Evolutionary conservation across 2,329 filamentous ascomycete genomes (phyloP).

Genomic region (Exophiala phaeomuriformis): DNA sequence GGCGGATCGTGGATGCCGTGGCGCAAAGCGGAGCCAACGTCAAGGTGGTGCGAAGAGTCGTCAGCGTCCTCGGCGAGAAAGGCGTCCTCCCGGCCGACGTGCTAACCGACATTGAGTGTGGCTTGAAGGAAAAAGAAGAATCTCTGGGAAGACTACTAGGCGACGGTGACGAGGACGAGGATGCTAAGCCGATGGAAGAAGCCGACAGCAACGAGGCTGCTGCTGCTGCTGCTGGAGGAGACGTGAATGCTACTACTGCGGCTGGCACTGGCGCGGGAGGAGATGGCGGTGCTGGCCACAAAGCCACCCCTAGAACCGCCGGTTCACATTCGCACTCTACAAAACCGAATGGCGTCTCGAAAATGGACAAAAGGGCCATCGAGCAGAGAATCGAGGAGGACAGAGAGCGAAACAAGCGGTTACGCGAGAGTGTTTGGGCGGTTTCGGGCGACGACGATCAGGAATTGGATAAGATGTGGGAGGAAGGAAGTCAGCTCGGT

Average conservation of each 20-base stretch:
- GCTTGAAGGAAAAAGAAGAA: constrained; percentile 70
- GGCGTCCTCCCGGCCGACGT: constrained; percentile 66
- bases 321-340: constrained; percentile 1
- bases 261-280: constrained; percentile 18
- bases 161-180: constrained; percentile 37
- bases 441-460: constrained; percentile 58
- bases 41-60: constrained; percentile 78
- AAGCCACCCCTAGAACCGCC: constrained; percentile 23
- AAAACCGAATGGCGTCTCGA: constrained; percentile 37
- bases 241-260: neutral
- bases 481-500: constrained; percentile 76
- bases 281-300: constrained; percentile 31
- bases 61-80: constrained; percentile 63
- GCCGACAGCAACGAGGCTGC: constrained; percentile 22
- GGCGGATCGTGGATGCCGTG: constrained; percentile 84
- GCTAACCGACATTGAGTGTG: constrained; percentile 72
- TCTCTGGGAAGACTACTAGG: constrained; percentile 52
- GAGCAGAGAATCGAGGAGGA: constrained; percentile 97
- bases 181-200: constrained; percentile 28
- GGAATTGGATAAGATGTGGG: constrained; percentile 77
- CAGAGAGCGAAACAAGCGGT: constrained; percentile 83
- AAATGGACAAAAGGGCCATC: constrained; percentile 76
- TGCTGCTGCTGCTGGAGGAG: neutral
- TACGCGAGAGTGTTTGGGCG: constrained; percentile 90
- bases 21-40: constrained; percentile 86